Evolutionary conservation across 805 yeast genomes (phyloP), one percentile per base, ranked within the genome.

Genomic region (Ogataea naganishii): DNA sequence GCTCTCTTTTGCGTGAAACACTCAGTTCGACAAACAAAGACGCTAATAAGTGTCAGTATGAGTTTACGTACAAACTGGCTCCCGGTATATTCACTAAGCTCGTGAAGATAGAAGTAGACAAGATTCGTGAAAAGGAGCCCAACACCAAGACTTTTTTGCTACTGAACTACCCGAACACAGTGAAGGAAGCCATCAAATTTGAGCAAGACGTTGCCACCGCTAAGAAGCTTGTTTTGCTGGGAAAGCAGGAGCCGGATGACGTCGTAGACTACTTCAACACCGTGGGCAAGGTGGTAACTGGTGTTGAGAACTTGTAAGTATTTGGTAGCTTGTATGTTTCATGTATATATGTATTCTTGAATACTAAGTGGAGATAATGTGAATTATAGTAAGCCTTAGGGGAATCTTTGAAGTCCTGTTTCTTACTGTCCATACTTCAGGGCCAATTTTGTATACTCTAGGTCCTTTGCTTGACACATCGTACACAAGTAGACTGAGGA

Each of bases 141-240:
- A 43, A 59, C 14, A 59, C 65, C 19, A 68, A 73, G 18, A 58
- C 60, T 23, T 69, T 75, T 21, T 40, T 76, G 1, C 49, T 80
- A 28, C 45, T 68, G 17, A 71, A 76, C 43, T 80, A 70, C 46
- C 88, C 89, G 3, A 64, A 61, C 28, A 60, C 63, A 15, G 65
- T 81, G 23, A 69, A 69, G 28, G 88, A 80, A 36, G 80, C 84
- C 3, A 69, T 76, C 31, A 74, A 71, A 43, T 81, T 81, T 38
- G 92, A 81, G 48, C 80, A 75, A 41, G 83, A 79, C 35, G 63
- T 80, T 17, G 66, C 76, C 3, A 64, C 66, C 7, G 53, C 68
- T 29, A 50, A 60, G 33, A 60, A 64, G 29, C 31, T 73, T 23
- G 51, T 62, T 16, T 39, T 58, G 10, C 41, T 51, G 35, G 39